Evolutionary conservation across 345 rosid genomes (phyloP), one percentile per base, ranked within the genome.

Genomic region (Salix caprea): DNA sequence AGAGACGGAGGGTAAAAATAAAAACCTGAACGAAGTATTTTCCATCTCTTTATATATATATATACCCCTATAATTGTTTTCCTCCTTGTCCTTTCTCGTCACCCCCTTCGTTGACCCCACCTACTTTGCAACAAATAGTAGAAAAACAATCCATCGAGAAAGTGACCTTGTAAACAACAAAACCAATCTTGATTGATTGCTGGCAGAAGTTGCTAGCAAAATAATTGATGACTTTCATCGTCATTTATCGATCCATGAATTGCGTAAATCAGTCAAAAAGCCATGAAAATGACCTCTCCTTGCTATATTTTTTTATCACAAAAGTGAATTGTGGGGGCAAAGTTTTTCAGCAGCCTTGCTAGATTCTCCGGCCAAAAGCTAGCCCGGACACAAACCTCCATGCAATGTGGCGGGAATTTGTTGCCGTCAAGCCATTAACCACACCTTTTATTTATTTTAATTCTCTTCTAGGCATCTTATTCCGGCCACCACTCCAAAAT

Each of bases 361-460:
- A 46, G 46, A 76, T 84, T 73, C 85, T 42, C 56, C 24, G 21
- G 39, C 3, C 18, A 71, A 74, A 69, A 56, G 81, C 39, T 24
- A 68, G 70, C 75, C 87, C 83, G 75, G 72, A 69, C 74, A 66
- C 74, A 77, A 82, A 40, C 40, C 69, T 72, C 70, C 85, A 82
- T 65, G 73, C 73, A 70, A 23, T 48, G 40, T 71, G 84, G 73
- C n/a, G 72, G 80, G 80, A 70, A 69, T 54, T 70, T 48, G 83
- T 62, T 19, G 32, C 44, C 69, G 64, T 64, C 50, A 56, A 5
- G 1, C 40, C 67, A 70, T 83, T 52, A 72, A 71, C 67, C 36
- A 24, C 50, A 65, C 61, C 68, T 42, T 74, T 71, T 32, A 2
- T 6, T 24, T 54, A 67, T 58, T 64, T 70, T 21, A 0, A 1